Percentiles rank a stretch among this genome's conserved stretches.
Conservation (phyloP, 116 monocot species). For the Posidonia oceanica region DNA sequence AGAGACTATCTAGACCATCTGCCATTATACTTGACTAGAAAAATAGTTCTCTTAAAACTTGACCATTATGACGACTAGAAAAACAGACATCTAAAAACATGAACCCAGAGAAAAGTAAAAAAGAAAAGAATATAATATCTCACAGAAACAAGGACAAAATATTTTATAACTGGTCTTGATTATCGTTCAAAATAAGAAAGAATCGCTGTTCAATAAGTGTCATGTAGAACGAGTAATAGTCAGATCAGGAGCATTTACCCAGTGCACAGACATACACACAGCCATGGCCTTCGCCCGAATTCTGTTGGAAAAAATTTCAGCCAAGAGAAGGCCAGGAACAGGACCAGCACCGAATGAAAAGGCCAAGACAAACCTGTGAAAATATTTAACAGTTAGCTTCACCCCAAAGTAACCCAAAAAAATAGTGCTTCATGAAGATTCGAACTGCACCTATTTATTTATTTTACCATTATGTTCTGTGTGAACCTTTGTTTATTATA, state of each 20-base stretch:
- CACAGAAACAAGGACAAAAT: too few species aligned
- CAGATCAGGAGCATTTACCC: slow-evolving; percentile 40
- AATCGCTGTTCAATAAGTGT: not conserved
- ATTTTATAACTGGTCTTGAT: too few species aligned
- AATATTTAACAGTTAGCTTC: not conserved
- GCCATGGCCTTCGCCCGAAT: slow-evolving; percentile 99
- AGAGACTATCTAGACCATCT: too few species aligned
- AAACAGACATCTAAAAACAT: too few species aligned
- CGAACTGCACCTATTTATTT: not conserved
- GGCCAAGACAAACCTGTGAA: slow-evolving; percentile 80
- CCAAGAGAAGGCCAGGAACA: slow-evolving; percentile 93
- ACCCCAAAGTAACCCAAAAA: not conserved
- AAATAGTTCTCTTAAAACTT: too few species aligned
- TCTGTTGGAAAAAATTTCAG: slow-evolving; percentile 90
- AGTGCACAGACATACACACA: slow-evolving; percentile 89
- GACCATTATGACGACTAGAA: too few species aligned
- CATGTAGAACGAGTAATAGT: not conserved
- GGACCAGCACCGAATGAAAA: slow-evolving; percentile 98
- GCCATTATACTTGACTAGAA: too few species aligned
- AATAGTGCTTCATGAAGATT: not conserved
- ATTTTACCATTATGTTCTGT: not conserved
- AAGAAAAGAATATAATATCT: too few species aligned
- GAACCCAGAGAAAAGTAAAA: too few species aligned
- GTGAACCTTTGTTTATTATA: too few species aligned
- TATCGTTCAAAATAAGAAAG: not conserved